Conservation (phyloP, 805 yeast species). For the Lipomyces kockii region DNA sequence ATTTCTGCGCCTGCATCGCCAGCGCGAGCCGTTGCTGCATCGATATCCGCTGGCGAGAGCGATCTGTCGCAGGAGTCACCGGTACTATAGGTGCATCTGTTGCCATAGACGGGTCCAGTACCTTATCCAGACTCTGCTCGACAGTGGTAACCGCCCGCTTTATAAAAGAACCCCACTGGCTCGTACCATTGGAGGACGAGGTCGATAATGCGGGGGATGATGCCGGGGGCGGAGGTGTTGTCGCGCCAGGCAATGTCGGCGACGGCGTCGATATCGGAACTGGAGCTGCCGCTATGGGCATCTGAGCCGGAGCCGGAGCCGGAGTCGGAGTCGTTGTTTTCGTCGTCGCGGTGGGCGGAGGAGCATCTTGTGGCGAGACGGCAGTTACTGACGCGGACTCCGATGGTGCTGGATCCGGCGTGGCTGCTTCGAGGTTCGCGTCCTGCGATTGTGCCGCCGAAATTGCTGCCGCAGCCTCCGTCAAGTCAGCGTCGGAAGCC, state of each 20-base stretch:
- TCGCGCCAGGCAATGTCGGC: background rate
- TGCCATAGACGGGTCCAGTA: conserved; percentile 38
- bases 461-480: background rate
- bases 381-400: background rate
- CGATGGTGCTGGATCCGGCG: background rate
- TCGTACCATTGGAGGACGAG: conserved; percentile 5
- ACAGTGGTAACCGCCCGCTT: conserved; percentile 51
- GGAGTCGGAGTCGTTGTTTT: background rate
- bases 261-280: background rate
- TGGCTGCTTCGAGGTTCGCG: background rate
- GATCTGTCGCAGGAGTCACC: conserved; percentile 5
- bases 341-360: background rate
- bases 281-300: background rate
- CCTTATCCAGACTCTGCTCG: conserved; percentile 49
- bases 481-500: conserved; percentile 5
- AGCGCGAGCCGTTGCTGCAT: conserved; percentile 80
- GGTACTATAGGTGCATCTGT: conserved; percentile 8
- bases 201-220: background rate
- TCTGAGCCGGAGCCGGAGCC: no score
- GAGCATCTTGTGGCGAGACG: background rate
- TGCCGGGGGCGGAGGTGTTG: background rate
- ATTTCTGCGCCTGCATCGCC: conserved; percentile 34
- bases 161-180: conserved; percentile 44
- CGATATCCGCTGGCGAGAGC: conserved; percentile 55
- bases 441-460: background rate